These are phyloP conservation scores for Epichloe glyceriae DNA, from an alignment of 2,329 filamentous ascomycete genomes.

Conservation along the genomic window DNA sequence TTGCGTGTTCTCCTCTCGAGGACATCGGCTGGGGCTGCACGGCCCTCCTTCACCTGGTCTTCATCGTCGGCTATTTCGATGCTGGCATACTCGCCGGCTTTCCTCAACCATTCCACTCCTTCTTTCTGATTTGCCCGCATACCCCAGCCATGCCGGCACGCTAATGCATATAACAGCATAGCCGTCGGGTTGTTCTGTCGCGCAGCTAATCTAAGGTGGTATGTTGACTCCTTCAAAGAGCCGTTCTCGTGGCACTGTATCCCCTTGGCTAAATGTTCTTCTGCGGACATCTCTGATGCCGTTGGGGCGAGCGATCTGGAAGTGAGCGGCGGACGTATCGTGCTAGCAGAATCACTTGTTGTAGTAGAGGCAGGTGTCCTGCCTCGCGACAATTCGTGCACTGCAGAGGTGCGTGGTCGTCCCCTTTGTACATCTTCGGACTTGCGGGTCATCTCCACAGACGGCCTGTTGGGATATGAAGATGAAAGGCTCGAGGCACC, in stretches of 20 bases:
- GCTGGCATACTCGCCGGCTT: slow-evolving; percentile 74
- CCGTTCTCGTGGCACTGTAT: slow-evolving; percentile 84
- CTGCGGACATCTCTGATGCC: slow-evolving; percentile 59
- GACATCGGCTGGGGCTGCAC: slow-evolving; percentile 41
- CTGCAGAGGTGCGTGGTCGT: slow-evolving; percentile 25
- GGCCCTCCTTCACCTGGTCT: slow-evolving; percentile 48
- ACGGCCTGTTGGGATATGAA: slow-evolving; percentile 31
- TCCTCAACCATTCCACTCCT: slow-evolving; percentile 82
- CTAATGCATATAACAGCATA: slow-evolving; percentile 91
- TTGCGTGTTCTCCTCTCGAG: slow-evolving; percentile 69
- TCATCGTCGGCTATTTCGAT: slow-evolving; percentile 77
- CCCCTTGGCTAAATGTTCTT: slow-evolving; percentile 82
- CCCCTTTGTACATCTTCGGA: slow-evolving; percentile 38
- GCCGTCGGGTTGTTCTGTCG: slow-evolving; percentile 76
- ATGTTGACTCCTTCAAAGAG: slow-evolving; percentile 83
- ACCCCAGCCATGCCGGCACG: slow-evolving; percentile 93
- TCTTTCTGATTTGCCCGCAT: slow-evolving; percentile 88
- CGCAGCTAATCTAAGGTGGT: slow-evolving; percentile 83
- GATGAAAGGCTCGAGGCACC: slow-evolving; percentile 29
- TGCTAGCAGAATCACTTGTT: slow-evolving; percentile 43
- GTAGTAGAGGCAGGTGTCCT: slow-evolving; percentile 34
- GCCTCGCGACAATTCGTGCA: slow-evolving; percentile 27
- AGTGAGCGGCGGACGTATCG: slow-evolving; percentile 29
- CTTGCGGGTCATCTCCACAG: slow-evolving; percentile 28
- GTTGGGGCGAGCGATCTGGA: slow-evolving; percentile 37